These are phyloP conservation scores for Rhododendron simsii DNA, from an alignment of 148 eudicot species.

Conservation along the genomic window DNA sequence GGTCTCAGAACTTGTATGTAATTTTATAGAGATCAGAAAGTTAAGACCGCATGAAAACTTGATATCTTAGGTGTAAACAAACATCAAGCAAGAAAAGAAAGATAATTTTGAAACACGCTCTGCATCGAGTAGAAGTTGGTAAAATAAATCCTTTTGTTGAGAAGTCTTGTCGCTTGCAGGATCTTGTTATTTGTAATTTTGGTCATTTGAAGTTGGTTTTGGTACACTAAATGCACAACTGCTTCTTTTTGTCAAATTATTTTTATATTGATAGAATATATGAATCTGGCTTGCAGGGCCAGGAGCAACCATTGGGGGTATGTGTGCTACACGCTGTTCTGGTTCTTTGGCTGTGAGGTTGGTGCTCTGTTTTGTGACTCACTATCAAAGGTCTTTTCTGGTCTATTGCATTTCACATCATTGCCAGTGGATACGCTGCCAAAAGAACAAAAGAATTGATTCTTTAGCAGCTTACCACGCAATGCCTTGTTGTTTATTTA, in stretches of 20 bases:
- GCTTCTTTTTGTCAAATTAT: neutral
- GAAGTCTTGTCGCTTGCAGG: neutral
- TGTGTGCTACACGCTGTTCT: constrained; percentile 99
- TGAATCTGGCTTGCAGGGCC: constrained; percentile 56
- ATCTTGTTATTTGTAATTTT: neutral
- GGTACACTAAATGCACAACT: neutral
- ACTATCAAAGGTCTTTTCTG: neutral
- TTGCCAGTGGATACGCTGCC: neutral
- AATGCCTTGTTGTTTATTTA: neutral
- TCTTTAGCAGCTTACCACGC: neutral
- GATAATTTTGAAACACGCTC: neutral
- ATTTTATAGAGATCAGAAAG: neutral
- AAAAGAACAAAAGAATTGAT: neutral
- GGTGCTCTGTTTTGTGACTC: neutral
- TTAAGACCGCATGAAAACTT: neutral
- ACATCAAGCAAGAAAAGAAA: neutral
- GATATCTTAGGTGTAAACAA: neutral
- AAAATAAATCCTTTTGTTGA: neutral
- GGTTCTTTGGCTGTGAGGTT: constrained; percentile 99
- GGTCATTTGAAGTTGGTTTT: neutral
- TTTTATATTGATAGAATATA: neutral
- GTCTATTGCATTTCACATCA: neutral
- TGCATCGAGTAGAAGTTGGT: neutral
- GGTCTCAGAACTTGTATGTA: neutral
- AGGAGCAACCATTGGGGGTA: constrained; percentile 98